Evolutionary conservation across 1,284 basidiomycete species (phyloP).

Genomic region (Pseudozyma hubeiensis): DNA sequence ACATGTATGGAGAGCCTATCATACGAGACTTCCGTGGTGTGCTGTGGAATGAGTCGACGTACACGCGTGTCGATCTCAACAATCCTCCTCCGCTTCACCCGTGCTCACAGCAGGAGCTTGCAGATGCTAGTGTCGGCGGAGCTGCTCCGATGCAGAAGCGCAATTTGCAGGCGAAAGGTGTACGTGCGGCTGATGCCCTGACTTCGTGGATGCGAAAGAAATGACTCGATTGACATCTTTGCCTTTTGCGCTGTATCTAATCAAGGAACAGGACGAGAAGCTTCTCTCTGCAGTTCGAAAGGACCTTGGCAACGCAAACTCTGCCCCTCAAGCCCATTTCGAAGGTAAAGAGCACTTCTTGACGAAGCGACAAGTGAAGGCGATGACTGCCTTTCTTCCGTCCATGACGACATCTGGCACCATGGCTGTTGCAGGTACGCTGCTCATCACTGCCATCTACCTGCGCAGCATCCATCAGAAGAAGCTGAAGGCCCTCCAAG

Average conservation of each 20-base stretch:
- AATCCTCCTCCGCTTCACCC: constrained; percentile 15
- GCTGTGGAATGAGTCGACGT: constrained; percentile 39
- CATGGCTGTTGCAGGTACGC: constrained; percentile 10
- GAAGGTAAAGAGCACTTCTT: neutral
- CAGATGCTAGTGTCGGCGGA: neutral
- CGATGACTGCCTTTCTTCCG: constrained; percentile 3
- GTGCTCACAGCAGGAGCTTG: constrained; percentile 12
- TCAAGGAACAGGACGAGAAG: neutral
- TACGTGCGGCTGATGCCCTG: neutral
- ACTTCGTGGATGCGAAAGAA: neutral
- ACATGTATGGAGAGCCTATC: constrained; percentile 19
- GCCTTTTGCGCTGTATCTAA: neutral
- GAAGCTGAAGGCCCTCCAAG: constrained; percentile 9
- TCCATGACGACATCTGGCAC: constrained; percentile 8
- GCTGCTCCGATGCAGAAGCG: constrained; percentile 19
- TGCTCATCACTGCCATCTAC: constrained; percentile 17
- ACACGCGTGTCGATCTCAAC: constrained; percentile 13
- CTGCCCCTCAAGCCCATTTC: too few relatives aligned
- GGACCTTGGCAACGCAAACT: neutral
- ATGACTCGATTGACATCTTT: neutral
- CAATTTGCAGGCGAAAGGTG: neutral
- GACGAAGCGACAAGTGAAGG: constrained; percentile 15
- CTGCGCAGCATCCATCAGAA: constrained; percentile 28
- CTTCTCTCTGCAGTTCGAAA: constrained; percentile 6
- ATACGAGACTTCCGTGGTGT: constrained; percentile 25